Conservation (phyloP, 768 basidiomycete species). For the Suillus fuscotomentosus region DNA sequence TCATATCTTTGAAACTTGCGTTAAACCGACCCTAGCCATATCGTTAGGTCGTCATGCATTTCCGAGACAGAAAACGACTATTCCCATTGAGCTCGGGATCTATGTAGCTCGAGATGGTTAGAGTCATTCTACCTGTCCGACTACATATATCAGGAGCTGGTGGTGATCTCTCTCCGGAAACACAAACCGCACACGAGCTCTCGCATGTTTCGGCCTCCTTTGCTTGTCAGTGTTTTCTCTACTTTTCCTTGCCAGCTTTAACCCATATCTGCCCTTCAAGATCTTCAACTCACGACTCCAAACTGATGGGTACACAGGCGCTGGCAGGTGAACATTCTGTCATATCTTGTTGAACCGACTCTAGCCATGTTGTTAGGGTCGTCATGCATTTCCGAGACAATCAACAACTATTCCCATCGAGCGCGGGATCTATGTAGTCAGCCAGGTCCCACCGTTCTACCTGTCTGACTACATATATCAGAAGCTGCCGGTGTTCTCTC, state of each 20-base stretch:
- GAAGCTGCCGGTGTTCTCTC: no score
- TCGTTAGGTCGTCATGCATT: not conserved
- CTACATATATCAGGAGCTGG: not conserved
- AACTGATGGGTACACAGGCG: not conserved
- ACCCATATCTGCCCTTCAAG: not conserved
- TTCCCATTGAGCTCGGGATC: not conserved
- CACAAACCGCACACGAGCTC: not conserved
- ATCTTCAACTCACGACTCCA: not conserved
- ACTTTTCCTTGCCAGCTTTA: not conserved
- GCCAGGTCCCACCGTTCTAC: no score
- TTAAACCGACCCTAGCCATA: not conserved
- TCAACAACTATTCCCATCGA: not conserved
- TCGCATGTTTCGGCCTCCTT: not conserved
- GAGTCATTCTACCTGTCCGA: no score
- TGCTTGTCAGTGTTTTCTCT: not conserved
- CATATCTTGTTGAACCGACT: not conserved
- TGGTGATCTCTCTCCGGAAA: not conserved
- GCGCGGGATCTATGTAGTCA: not conserved
- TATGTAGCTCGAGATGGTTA: no score
- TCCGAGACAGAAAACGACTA: not conserved
- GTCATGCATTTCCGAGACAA: not conserved
- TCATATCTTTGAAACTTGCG: not conserved
- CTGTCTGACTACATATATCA: no score
- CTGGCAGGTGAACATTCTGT: not conserved
- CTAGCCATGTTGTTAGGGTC: not conserved